Conservation (phyloP, 148 eudicot species). For the Chenopodium formosanum region DNA sequence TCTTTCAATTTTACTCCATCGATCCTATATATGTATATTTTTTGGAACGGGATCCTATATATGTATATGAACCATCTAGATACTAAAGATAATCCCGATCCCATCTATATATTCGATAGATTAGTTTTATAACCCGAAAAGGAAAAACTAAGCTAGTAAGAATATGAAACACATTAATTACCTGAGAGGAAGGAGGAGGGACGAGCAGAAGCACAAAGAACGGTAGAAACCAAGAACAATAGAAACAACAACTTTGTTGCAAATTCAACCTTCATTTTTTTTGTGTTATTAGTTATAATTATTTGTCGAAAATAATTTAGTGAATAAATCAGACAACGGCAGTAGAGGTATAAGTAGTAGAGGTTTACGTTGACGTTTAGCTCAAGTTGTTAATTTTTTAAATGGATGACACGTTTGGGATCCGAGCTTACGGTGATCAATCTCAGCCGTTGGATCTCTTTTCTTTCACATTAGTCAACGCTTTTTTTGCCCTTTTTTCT, state of each 20-base stretch:
- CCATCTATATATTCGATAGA: not conserved
- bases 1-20: too few relatives aligned
- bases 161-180: not conserved
- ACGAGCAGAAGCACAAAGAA: constrained; percentile 21
- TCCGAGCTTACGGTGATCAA: not conserved
- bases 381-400: not conserved
- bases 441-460: constrained; percentile 12
- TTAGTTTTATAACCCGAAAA: not conserved
- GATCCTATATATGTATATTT: too few relatives aligned
- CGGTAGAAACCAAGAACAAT: constrained; percentile 5
- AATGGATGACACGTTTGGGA: constrained; percentile 24
- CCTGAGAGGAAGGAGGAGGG: constrained; percentile 24
- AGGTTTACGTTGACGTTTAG: not conserved
- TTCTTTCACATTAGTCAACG: constrained; percentile 21
- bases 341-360: not conserved
- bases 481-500: constrained; percentile 12
- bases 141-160: not conserved
- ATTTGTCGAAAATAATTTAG: too few relatives aligned
- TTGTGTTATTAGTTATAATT: not conserved
- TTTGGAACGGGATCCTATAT: too few relatives aligned
- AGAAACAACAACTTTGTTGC: constrained; percentile 8
- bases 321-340: not conserved
- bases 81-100: not conserved
- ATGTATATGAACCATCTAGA: too few relatives aligned
- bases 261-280: not conserved